phyloP scores from a whole-genome alignment of 164 flowering plant species.

The Magnolia kwangsiensis region DNA sequence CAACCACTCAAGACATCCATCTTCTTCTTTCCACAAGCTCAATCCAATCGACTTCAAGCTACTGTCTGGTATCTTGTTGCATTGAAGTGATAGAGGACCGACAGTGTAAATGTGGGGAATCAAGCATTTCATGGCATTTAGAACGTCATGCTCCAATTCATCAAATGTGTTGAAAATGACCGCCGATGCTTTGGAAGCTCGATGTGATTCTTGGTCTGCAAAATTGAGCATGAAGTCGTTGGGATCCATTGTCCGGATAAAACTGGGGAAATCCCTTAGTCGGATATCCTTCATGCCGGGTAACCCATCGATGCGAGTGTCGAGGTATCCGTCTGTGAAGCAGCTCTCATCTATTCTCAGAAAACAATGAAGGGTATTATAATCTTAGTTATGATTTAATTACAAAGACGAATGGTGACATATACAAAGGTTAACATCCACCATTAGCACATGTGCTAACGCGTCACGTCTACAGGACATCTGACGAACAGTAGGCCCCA shows the following conservation, averaged over 20 bases:
- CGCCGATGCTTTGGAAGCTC: constrained; percentile 1
- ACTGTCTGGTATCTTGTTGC: constrained; percentile 1
- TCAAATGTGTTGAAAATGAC: constrained; percentile 16
- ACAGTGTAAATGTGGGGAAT: constrained; percentile 5
- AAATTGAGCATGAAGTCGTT: constrained; percentile 18
- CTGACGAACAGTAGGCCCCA: no score
- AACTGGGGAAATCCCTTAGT: constrained; percentile 12
- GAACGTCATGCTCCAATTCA: constrained; percentile 10
- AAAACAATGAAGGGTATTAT: background rate
- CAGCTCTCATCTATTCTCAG: constrained; percentile 9
- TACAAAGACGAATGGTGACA: no score
- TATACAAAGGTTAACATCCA: no score
- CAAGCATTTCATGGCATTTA: constrained; percentile 5
- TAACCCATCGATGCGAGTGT: constrained; percentile 8
- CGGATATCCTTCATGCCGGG: constrained; percentile 11
- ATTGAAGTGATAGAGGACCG: constrained; percentile 12
- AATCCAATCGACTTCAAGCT: constrained; percentile 21
- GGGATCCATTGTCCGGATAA: constrained; percentile 9
- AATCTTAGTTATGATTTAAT: background rate
- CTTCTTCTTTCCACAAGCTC: constrained; percentile 48
- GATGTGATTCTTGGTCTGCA: constrained; percentile 1
- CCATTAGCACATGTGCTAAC: no score
- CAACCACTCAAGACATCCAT: constrained; percentile 37
- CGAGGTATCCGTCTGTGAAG: constrained; percentile 8
- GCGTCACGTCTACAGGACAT: no score